phyloP scores from a whole-genome alignment of 257 asterid genomes.

The Anisodus tanguticus region DNA sequence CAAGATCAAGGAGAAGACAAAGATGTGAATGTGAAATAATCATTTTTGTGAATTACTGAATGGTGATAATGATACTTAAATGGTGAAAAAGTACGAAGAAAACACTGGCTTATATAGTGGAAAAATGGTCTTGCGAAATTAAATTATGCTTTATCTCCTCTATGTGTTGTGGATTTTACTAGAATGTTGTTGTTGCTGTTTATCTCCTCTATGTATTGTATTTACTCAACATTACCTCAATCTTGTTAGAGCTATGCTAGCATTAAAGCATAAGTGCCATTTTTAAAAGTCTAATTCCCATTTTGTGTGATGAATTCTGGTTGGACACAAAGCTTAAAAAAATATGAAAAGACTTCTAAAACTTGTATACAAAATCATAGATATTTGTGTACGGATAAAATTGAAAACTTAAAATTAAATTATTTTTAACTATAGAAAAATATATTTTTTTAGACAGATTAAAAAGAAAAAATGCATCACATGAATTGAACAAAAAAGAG shows the following conservation, averaged over 20 bases:
- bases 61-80: neutral
- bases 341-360: no score
- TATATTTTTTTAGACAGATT: no score
- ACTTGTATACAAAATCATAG: no score
- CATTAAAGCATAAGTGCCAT: neutral
- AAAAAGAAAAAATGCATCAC: no score
- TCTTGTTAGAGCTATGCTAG: neutral
- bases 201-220: neutral
- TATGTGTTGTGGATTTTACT: neutral
- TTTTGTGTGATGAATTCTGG: no score
- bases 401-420: no score
- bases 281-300: neutral
- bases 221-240: neutral
- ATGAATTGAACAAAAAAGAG: no score
- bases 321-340: no score
- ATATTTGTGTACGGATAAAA: no score
- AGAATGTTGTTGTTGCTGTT: neutral
- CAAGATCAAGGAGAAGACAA: neutral
- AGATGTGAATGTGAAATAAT: constrained; percentile 6
- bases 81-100: neutral
- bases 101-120: neutral
- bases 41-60: constrained; percentile 4
- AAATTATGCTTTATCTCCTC: neutral
- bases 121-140: neutral
- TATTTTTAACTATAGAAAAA: no score